phyloP scores from a whole-genome alignment of 495 filamentous ascomycete genomes.

The Aspergillus ellipticus region DNA sequence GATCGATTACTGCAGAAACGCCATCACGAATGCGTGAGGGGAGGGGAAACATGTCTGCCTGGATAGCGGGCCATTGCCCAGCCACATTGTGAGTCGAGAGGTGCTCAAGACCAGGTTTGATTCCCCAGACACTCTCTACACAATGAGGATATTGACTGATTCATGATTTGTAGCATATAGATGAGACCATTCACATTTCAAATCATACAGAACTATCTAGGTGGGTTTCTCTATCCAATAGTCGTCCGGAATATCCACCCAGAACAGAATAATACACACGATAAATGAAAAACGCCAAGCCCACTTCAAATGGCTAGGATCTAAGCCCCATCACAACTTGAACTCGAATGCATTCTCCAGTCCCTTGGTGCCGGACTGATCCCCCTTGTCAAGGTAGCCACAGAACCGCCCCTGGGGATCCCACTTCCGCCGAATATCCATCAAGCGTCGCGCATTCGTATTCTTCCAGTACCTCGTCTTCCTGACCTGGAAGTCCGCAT shows the following conservation, averaged over 20 bases:
- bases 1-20: too few relatives aligned
- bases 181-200: too few relatives aligned
- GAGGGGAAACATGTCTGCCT: background rate
- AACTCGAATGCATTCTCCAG: slow-evolving; percentile 25
- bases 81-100: too few relatives aligned
- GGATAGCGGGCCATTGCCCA: background rate
- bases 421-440: slow-evolving; percentile 37
- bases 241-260: too few relatives aligned
- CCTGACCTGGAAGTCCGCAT: slow-evolving; percentile 45
- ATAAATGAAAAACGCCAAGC: background rate
- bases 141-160: too few relatives aligned
- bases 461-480: slow-evolving; percentile 41
- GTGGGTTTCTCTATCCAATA: too few relatives aligned
- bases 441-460: slow-evolving; percentile 24
- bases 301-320: background rate
- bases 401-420: slow-evolving; percentile 40
- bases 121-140: too few relatives aligned
- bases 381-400: slow-evolving; percentile 40
- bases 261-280: background rate
- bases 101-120: too few relatives aligned
- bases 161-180: too few relatives aligned
- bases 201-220: too few relatives aligned
- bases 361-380: slow-evolving; percentile 23
- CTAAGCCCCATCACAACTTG: slow-evolving; percentile 4
- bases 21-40: too few relatives aligned